Evolutionary conservation across 148 eudicot species (phyloP), one percentile per base, ranked within the genome.

Genomic region (Diospyros lotus): DNA sequence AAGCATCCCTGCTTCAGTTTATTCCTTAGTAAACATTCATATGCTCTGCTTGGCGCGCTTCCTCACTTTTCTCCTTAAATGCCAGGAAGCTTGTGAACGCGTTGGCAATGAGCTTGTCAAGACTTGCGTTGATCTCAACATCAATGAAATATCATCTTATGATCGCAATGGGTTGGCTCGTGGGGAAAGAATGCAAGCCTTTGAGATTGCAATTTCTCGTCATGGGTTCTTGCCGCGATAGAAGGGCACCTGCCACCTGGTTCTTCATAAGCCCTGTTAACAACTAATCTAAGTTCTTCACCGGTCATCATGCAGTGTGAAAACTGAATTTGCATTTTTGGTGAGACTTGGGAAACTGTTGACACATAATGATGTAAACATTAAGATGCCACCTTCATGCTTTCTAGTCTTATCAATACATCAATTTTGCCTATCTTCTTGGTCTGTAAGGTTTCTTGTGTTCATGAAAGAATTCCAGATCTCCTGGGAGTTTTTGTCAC

Each of bases 61-160:
- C 39, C 14, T 70, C 15, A 70, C 73, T 70, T 55, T 59, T n/a
- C 3, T 59, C 28, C 28, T 28, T 4, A 60, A 65, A 54, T 51
- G 64, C 66, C 84, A 95, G 99, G 97, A 90, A 77, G 96, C 94
- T 63, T 96, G 97, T 64, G 81, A 82, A 77, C 90, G 78, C 42
- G 90, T 95, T 40, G 99, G 99, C 13, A 91, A 90, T 75, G 93
- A 92, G 85, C 93, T 95, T 72, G 86, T 92, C 14, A 93, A 88
- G 84, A 79, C 91, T 73, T 94, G 97, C 76, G 68, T 83, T 52
- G 79, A 84, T 71, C 92, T 94, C 53, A 65, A 86, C 62, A 86
- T 95, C 48, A 68, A 75, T 58, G 97, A 93, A 74, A 89, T 95
- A 62, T 90, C 98, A 48, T 84, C 83, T 28, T 95, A 93, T 80